Base-by-base conservation (phyloP, 345 rosid species). In the Brassica incana region DNA sequence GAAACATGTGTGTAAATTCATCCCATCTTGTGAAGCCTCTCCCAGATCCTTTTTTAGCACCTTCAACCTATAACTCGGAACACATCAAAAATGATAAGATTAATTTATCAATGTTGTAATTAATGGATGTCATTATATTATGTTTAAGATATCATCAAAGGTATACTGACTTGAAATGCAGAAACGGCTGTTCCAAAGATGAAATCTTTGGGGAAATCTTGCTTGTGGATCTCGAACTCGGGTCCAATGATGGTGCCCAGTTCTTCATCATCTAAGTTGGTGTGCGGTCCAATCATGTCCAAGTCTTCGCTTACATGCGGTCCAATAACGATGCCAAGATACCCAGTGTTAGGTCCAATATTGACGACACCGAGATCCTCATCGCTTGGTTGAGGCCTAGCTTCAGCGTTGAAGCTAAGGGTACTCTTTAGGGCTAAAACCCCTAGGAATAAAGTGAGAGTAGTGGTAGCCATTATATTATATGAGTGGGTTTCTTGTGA, bases 21-120 rank as follows among this genome's bases (percentile, higher is more conserved):
- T 80, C 83, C 83, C 83, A 80, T 64, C 67, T 3, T 10, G 83
- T 69, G 23, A 80, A 8, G 72, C 83, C 76, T 75, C 83, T 80
- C 29, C 83, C 83, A 16, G 75, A 69, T 10, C 83, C 83, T 15
- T 75, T 75, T 80, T 75, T 80, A 40, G 83, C 79, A 69, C 79
- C 83, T 69, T 80, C 83, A 29, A 80, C 83, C 83, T 80, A 52
- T 43, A 69, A 62, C 60, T 60, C 71, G 54, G 70, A 69, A 14
- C 35, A 38, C 29, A 23, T 3, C 3, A 7, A 5, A 67, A 29
- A 60, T 73, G 8, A n/a, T 14, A 72, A 27, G 29, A 73, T 2
- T 7, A n/a, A 56, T 56, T 0, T 64, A 52, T 58, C 8, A 16
- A 52, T 25, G 23, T 36, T 56, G 15, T 27, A 8, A 8, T 38